Evolutionary conservation across 805 yeast genomes (phyloP), one percentile per base, ranked within the genome.

Genomic region (Cyberlindnera misumaiensis): DNA sequence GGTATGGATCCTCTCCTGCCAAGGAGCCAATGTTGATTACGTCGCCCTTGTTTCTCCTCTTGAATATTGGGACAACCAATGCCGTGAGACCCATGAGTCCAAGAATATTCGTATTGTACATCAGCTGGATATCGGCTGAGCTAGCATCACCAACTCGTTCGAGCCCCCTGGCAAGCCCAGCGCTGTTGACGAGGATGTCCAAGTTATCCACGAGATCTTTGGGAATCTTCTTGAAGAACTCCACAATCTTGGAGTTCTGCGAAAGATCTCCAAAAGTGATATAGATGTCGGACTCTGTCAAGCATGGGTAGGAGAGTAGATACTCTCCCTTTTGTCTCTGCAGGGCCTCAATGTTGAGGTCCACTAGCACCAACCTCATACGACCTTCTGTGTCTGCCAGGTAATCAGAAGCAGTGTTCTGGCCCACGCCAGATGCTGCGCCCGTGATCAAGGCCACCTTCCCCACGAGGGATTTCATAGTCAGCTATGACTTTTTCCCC

Each of bases 361-460:
- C 24, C 24, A 20, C 24, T 20, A 20, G 24, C 8, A 20, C 69
- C 49, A 86, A 70, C 54, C 80, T 79, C 53, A 82, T 59, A 12
- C 76, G 58, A 13, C 95, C 95, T 34, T 74, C 66, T 22, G 89
- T 71, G 11, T 82, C 80, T 14, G 48, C 75, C 18, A 95, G 87
- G 48, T 85, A 77, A 57, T 88, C 95, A 39, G 68, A 64, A 12
- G 96, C 96, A 12, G 95, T 86, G 41, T 93, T 90, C 46, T 76
- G 77, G 5, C 97, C 97, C 53, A 89, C 90, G 35, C 97, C 97
- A 5, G 95, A 78, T 25, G 95, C 84, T 7, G 97, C 97, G 42
- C 97, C 97, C 13, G 97, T 86, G 51, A 89, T 81, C 20, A 89
- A 72, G 8, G 85, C 73, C 16, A 77, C 75, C 56, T 89, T 88